Base-by-base conservation (phyloP, 441 rosid species). In the Eruca vesicaria region DNA sequence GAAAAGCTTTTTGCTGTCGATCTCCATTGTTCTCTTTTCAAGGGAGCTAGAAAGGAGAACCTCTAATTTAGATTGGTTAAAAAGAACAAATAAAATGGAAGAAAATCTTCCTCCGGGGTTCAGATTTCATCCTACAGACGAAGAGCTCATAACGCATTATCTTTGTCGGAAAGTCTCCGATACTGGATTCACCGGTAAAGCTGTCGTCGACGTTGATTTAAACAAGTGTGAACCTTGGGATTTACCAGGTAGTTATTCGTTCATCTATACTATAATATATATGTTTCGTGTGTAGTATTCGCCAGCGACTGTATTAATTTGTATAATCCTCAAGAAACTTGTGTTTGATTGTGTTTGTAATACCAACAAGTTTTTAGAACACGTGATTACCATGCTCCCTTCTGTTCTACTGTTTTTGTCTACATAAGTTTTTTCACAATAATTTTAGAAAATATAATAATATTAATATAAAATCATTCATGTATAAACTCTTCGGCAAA, bases 201-300 rank as follows among this genome's bases (percentile, higher is more conserved):
- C 91, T 38, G 69, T 89, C 64, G 85, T 88, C 26, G 88, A 87
- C 68, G 90, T 87, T 63, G 94, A 89, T 87, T 90, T 89, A 62
- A 89, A 89, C 69, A 89, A 89, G 77, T 83, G 85, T 73, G 94
- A 89, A 73, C 94, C 94, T 52, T 89, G 94, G 94, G 94, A 89
- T 71, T 86, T 89, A 65, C 94, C 94, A 66, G 94, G 94, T 87
- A 81, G 52, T 0, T 65, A 31, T 33, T 65, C 21, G 8, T 4
- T 31, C 4, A 19, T 23, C 50, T 48, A 9, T 66, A 38, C 9
- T 28, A 23, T 48, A 66, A 9, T 62, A 10, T 53, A 9, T 15
- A 32, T 32, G 19, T 58, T 28, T n/a, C 28, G 63, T 58, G 62
- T 57, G 35, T 23, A 33, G 10, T 2, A 5, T n/a, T 57, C 1